These are phyloP conservation scores for Erysimum cheiranthoides DNA, from an alignment of 345 rosid genomes.

Conservation along the genomic window DNA sequence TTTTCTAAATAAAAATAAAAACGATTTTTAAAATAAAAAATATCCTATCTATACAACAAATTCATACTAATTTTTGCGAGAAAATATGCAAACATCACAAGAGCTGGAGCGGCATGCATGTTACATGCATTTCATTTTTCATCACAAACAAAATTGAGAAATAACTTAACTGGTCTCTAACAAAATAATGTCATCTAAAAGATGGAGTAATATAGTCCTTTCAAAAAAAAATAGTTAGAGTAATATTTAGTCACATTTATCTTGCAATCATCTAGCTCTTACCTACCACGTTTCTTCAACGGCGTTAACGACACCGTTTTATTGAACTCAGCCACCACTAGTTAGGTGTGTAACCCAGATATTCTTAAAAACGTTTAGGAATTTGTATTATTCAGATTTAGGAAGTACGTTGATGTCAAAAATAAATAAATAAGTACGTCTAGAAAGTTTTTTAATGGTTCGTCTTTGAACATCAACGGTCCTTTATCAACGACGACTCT, in stretches of 20 bases:
- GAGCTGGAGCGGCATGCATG: neutral
- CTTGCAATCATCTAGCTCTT: neutral
- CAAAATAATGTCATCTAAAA: neutral
- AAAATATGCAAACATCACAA: neutral
- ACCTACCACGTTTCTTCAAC: neutral
- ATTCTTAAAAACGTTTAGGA: neutral
- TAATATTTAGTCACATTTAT: slow-evolving; percentile 8
- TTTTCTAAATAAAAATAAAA: too few species aligned
- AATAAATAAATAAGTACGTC: too few species aligned
- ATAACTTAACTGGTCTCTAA: neutral
- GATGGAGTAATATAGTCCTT: neutral
- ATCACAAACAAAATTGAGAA: too few species aligned
- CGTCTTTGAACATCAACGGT: slow-evolving; percentile 15
- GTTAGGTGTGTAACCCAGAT: neutral
- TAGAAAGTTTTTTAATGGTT: neutral
- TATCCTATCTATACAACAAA: too few species aligned
- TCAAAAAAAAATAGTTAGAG: too few species aligned
- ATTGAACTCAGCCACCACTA: neutral
- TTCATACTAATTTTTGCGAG: too few species aligned
- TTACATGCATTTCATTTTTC: neutral
- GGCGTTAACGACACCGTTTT: slow-evolving; percentile 22
- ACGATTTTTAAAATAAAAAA: too few species aligned
- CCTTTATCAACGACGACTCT: slow-evolving; percentile 10
- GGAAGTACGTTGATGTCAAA: too few species aligned
- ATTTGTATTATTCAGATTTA: too few species aligned